Evolutionary conservation across 2,329 filamentous ascomycete genomes (phyloP).

Genomic region (Ceratocystis cubensis): DNA sequence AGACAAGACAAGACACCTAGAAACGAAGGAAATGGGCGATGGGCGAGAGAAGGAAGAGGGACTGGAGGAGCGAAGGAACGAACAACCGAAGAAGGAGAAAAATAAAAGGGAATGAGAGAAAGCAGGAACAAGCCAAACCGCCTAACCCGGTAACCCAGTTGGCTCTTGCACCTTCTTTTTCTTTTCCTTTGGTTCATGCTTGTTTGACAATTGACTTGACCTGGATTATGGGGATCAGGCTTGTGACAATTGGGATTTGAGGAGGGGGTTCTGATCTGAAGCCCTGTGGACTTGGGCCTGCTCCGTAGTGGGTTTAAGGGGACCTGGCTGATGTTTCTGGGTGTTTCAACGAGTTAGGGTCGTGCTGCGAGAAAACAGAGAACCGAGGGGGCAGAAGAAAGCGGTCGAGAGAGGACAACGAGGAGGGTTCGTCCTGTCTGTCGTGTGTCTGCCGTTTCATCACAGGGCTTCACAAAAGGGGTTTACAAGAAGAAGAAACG

Average conservation of each 20-base stretch:
- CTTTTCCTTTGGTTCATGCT: neutral
- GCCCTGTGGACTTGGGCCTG: neutral
- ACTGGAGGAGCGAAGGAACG: neutral
- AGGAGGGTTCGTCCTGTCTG: neutral
- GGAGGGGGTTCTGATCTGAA: no score
- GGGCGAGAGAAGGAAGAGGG: neutral
- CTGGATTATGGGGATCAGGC: neutral
- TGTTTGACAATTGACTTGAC: neutral
- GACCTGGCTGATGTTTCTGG: neutral
- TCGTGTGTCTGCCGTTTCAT: neutral
- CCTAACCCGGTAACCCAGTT: neutral
- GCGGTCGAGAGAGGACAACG: neutral
- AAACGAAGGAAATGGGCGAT: neutral
- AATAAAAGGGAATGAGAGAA: neutral
- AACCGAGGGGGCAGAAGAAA: neutral
- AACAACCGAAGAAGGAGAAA: neutral
- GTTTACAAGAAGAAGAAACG: neutral
- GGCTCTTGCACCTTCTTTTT: conserved; percentile 3
- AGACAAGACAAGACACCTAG: neutral
- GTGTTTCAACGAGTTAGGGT: neutral
- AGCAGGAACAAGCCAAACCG: neutral
- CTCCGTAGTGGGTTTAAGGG: no score
- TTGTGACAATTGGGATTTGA: neutral
- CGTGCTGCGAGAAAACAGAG: neutral
- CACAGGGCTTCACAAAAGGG: neutral